Percentiles rank a stretch among this genome's conserved stretches.
Conservation (phyloP, 768 basidiomycete genomes). For the Russula compacta region DNA sequence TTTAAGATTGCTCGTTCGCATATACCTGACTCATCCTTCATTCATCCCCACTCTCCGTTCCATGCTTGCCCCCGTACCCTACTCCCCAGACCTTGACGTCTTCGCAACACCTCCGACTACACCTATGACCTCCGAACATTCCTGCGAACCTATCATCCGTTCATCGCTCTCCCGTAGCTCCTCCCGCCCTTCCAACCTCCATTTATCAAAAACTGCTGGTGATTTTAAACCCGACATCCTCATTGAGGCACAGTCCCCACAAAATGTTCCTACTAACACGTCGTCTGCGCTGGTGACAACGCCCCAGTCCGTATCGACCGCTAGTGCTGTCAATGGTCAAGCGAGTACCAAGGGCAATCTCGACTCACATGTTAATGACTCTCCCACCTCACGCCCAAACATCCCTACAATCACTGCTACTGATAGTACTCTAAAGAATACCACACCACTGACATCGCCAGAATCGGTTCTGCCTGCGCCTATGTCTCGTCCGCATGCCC, state of each 20-base stretch:
- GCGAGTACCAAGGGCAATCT: neutral
- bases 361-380: neutral
- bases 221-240: constrained; percentile 31
- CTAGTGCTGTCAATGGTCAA: neutral
- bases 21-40: neutral
- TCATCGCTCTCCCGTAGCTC: constrained; percentile 34
- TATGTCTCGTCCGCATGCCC: constrained; percentile 16
- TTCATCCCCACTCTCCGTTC: neutral
- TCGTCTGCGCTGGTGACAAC: neutral
- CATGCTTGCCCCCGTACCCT: constrained; percentile 4
- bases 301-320: neutral
- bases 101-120: constrained; percentile 40
- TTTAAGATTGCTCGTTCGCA: no score
- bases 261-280: constrained; percentile 6
- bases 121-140: constrained; percentile 24
- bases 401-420: neutral
- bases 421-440: neutral
- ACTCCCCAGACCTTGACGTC: constrained; percentile 29
- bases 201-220: constrained; percentile 25
- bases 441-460: neutral
- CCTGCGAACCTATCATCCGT: constrained; percentile 22
- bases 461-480: neutral
- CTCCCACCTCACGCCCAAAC: neutral
- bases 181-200: constrained; percentile 30
- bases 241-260: constrained; percentile 30